A percentile compares a stretch with the other conserved stretches of the same genome.
These are phyloP conservation scores for Paraurostyla sp. DNA, from an alignment of 73 alveolate species.

Conservation along the genomic window DNA sequence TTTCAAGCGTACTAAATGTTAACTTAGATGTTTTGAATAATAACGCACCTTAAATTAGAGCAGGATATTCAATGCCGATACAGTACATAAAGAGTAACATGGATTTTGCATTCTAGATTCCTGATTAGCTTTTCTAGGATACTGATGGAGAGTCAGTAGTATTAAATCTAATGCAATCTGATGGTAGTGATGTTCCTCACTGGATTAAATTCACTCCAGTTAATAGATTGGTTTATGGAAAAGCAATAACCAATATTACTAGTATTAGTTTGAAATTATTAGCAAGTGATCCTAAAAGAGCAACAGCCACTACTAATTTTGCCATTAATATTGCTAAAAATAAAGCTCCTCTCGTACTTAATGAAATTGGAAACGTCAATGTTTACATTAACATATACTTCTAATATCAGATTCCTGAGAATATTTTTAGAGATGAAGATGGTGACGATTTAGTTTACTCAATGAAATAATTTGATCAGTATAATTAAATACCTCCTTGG, in stretches of 20 bases:
- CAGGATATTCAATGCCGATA: neutral
- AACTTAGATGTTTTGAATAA: neutral
- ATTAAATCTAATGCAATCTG: neutral
- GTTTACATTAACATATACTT: conserved; percentile 15
- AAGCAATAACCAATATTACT: neutral
- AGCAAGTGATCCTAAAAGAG: conserved; percentile 37
- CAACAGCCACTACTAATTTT: conserved; percentile 9
- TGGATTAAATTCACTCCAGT: conserved; percentile 51
- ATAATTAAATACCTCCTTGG: conserved; percentile 22
- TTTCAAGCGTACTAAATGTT: neutral
- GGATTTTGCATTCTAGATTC: conserved; percentile 25
- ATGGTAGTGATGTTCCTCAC: conserved; percentile 26
- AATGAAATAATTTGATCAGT: neutral
- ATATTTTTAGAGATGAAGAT: conserved; percentile 44
- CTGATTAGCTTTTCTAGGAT: conserved; percentile 8
- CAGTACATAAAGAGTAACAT: neutral
- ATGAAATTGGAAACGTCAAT: neutral
- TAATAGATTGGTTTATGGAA: conserved; percentile 22
- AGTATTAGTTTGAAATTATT: neutral
- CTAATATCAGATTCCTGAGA: conserved; percentile 12
- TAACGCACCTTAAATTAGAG: conserved; percentile 12
- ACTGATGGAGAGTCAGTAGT: conserved; percentile 26
- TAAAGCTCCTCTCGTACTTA: conserved; percentile 12
- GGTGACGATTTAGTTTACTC: conserved; percentile 14
- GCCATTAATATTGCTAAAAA: neutral